These are phyloP conservation scores for Ceratobasidium theobromae DNA, from an alignment of 1,284 basidiomycete genomes.

Conservation along the genomic window DNA sequence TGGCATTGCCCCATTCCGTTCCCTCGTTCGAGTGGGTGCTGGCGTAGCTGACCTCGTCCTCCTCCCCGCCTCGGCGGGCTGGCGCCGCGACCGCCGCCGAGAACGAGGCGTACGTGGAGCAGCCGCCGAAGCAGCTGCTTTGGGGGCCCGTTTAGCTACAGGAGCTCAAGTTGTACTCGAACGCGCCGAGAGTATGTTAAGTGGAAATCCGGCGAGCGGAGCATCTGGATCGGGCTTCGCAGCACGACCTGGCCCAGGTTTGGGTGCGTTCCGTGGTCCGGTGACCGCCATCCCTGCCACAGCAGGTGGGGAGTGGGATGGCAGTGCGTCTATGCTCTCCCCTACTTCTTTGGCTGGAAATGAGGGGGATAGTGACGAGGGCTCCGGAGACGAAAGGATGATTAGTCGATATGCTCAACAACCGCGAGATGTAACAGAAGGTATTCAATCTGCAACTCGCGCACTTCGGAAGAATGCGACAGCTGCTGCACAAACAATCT, in stretches of 20 bases:
- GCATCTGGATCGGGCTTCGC: slow-evolving; percentile 31
- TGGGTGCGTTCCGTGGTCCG: slow-evolving; percentile 30
- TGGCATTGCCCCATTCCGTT: slow-evolving; percentile 94
- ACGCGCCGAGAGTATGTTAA: slow-evolving; percentile 90
- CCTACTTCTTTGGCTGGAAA: slow-evolving; percentile 41
- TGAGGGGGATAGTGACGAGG: slow-evolving; percentile 49
- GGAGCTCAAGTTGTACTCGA: slow-evolving; percentile 97
- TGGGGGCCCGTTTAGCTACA: slow-evolving; percentile 92
- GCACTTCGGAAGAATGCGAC: slow-evolving; percentile 83
- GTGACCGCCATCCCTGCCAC: slow-evolving; percentile 11
- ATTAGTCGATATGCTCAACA: slow-evolving; percentile 91
- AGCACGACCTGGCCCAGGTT: slow-evolving; percentile 22
- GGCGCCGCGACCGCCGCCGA: slow-evolving; percentile 94
- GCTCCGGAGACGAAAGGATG: slow-evolving; percentile 31
- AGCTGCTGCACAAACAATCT: slow-evolving; percentile 94
- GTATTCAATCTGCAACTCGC: slow-evolving; percentile 86
- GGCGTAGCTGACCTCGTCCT: slow-evolving; percentile 95
- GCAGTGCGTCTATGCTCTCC: slow-evolving; percentile 18
- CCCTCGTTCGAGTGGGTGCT: slow-evolving; percentile 93
- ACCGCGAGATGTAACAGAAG: slow-evolving; percentile 79
- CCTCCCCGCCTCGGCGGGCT: slow-evolving; percentile 88
- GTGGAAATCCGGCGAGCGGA: slow-evolving; percentile 49
- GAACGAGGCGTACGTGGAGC: slow-evolving; percentile 90
- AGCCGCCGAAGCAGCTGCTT: slow-evolving; percentile 89
- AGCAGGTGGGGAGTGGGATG: slow-evolving; percentile 22